Evolutionary conservation across 495 filamentous ascomycete genomes (phyloP).

Genomic region (Tirmania nivea): DNA sequence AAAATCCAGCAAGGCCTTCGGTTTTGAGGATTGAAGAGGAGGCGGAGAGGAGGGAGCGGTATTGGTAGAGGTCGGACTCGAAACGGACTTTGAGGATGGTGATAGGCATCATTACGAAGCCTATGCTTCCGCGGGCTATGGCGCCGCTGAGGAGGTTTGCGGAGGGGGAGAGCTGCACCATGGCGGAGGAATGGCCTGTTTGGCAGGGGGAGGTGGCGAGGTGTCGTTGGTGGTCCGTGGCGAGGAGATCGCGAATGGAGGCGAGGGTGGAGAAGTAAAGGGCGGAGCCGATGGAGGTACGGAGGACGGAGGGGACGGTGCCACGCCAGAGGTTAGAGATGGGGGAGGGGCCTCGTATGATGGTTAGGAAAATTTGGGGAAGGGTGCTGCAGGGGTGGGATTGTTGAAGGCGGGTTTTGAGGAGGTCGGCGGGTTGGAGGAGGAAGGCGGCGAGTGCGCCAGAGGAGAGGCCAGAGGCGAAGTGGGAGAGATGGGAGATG

Average conservation of each 20-base stretch:
- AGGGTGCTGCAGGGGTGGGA: slow-evolving; percentile 28
- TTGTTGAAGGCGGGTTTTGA: slow-evolving; percentile 84
- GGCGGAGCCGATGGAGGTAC: slow-evolving; percentile 79
- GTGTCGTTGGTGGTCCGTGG: slow-evolving; percentile 24
- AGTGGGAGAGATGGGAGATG: slow-evolving; percentile 46
- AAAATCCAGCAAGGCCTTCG: slow-evolving; percentile 69
- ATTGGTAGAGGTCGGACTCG: slow-evolving; percentile 65
- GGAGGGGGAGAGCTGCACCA: slow-evolving; percentile 65
- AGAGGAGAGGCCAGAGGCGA: slow-evolving; percentile 68
- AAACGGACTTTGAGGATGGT: slow-evolving; percentile 95
- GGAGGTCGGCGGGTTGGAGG: slow-evolving; percentile 85
- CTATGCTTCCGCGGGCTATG: slow-evolving; percentile 58
- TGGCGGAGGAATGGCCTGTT: slow-evolving; percentile 39
- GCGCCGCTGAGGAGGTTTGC: slow-evolving; percentile 75
- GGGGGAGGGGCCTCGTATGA: slow-evolving; percentile 31
- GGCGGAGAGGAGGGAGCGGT: slow-evolving; percentile 53
- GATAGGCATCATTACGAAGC: slow-evolving; percentile 85
- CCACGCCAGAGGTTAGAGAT: slow-evolving; percentile 72
- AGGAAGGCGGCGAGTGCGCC: slow-evolving; percentile 71
- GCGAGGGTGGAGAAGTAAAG: slow-evolving; percentile 89
- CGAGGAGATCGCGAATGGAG: slow-evolving; percentile 48
- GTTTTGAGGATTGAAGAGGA: slow-evolving; percentile 47
- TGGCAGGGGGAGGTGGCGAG: slow-evolving; percentile 5
- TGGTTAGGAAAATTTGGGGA: slow-evolving; percentile 40
- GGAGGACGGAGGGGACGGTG: slow-evolving; percentile 71